phyloP scores from a whole-genome alignment of 1,284 basidiomycete species.

The Apiotrichum akiyoshidainum region DNA sequence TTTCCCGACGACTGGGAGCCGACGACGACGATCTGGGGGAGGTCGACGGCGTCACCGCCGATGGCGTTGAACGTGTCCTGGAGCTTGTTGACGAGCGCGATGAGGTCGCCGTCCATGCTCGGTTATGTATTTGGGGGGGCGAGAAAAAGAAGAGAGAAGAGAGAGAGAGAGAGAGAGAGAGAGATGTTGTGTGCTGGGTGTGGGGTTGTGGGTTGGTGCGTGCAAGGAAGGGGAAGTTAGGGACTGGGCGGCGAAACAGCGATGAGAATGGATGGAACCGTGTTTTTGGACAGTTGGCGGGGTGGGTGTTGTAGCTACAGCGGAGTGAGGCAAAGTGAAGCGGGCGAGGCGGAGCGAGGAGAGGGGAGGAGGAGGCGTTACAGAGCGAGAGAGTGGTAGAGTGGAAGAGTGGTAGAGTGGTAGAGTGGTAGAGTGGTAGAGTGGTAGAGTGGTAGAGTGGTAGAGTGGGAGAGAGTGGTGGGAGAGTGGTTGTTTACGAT shows the following conservation, averaged over 20 bases:
- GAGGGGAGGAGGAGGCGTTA: too few relatives aligned
- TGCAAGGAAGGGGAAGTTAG: too few relatives aligned
- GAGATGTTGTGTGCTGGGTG: neutral
- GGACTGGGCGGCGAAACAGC: too few relatives aligned
- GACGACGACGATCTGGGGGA: constrained; percentile 52
- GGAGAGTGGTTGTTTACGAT: neutral
- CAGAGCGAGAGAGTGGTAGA: neutral
- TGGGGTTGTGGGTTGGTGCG: neutral
- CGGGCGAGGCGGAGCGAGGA: too few relatives aligned
- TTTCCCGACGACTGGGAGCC: constrained; percentile 57
- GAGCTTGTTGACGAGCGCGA: constrained; percentile 91
- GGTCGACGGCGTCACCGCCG: constrained; percentile 57
- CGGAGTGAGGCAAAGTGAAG: too few relatives aligned
- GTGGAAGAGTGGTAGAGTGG: too few relatives aligned
- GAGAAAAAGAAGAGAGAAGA: neutral
- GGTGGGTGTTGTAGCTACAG: too few relatives aligned
- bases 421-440: too few relatives aligned
- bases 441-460: too few relatives aligned
- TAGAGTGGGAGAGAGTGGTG: neutral
- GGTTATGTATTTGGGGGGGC: neutral
- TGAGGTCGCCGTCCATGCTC: constrained; percentile 88
- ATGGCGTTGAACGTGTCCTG: constrained; percentile 60
- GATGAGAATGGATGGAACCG: too few relatives aligned
- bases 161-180: neutral
- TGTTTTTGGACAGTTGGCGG: too few relatives aligned